Percentiles rank a stretch among this genome's conserved stretches.
These are phyloP conservation scores for Cicer arietinum DNA, from an alignment of 306 rosid genomes.

Conservation along the genomic window DNA sequence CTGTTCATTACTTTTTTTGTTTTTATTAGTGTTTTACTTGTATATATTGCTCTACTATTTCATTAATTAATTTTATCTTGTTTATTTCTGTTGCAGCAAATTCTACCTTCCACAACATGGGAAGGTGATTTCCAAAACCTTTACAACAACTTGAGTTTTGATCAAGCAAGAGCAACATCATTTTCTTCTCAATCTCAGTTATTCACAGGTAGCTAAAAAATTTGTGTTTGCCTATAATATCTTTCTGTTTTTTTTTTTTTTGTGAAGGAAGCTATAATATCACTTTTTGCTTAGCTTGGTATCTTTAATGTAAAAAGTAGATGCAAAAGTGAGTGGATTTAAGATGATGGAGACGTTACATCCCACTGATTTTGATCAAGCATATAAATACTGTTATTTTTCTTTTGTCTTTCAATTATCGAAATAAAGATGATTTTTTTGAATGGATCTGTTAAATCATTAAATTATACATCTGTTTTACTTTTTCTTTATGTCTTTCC, in stretches of 20 bases:
- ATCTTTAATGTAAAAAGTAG: slow-evolving; percentile 40
- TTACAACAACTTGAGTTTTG: slow-evolving; percentile 49
- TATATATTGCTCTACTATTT: background rate
- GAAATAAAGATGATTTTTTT: slow-evolving; percentile 6
- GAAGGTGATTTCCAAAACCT: slow-evolving; percentile 67
- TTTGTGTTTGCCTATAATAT: slow-evolving; percentile 32
- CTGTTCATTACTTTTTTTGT: background rate
- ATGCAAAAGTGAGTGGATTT: slow-evolving; percentile 42
- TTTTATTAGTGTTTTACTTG: background rate
- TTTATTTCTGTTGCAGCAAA: slow-evolving; percentile 52
- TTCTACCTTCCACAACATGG: slow-evolving; percentile 60
- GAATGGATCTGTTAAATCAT: slow-evolving; percentile 34
- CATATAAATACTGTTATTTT: slow-evolving; percentile 26
- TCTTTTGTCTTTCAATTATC: slow-evolving; percentile 23
- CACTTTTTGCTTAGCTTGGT: slow-evolving; percentile 39
- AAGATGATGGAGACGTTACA: slow-evolving; percentile 46
- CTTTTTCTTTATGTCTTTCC: slow-evolving; percentile 6
- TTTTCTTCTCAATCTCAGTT: slow-evolving; percentile 57
- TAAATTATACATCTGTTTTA: slow-evolving; percentile 32
- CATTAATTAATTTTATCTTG: slow-evolving; percentile 26
- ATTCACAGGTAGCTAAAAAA: slow-evolving; percentile 56
- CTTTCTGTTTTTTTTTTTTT: background rate
- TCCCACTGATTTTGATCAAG: slow-evolving; percentile 43
- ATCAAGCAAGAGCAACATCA: slow-evolving; percentile 59
- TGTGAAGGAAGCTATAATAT: slow-evolving; percentile 11